A percentile compares a stretch with the other conserved stretches of the same genome.
These are phyloP conservation scores for Nematodospora valgi DNA, from an alignment of 805 yeast species.

Conservation along the genomic window DNA sequence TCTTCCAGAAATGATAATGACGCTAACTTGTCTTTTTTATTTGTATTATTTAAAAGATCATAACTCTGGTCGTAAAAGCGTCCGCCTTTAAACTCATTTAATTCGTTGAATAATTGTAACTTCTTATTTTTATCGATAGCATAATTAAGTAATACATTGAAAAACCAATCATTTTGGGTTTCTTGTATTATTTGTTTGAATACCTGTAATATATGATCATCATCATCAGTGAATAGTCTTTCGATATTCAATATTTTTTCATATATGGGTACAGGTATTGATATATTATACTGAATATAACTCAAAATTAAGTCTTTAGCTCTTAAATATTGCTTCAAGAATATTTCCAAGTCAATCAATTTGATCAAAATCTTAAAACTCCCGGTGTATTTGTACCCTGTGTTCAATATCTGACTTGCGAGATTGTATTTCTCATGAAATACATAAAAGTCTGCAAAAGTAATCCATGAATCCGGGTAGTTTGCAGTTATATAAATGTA, in stretches of 20 bases:
- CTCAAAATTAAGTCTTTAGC: slow-evolving; percentile 36
- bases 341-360: slow-evolving; percentile 43
- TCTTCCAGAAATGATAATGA: not conserved
- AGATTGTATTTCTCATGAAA: slow-evolving; percentile 19
- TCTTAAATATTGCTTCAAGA: slow-evolving; percentile 27
- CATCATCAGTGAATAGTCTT: slow-evolving; percentile 22
- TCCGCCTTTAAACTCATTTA: slow-evolving; percentile 13
- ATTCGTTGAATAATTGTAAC: slow-evolving; percentile 21
- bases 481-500: slow-evolving; percentile 43
- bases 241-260: slow-evolving; percentile 44
- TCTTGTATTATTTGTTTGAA: slow-evolving; percentile 25
- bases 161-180: slow-evolving; percentile 33
- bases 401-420: slow-evolving; percentile 38
- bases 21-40: too few species aligned
- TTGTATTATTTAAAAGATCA: not conserved
- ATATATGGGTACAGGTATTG: slow-evolving; percentile 33
- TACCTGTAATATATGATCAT: slow-evolving; percentile 23
- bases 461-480: slow-evolving; percentile 49
- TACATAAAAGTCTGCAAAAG: slow-evolving; percentile 43
- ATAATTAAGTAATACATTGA: slow-evolving; percentile 29
- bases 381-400: slow-evolving; percentile 27
- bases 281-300: slow-evolving; percentile 21
- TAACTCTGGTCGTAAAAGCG: slow-evolving; percentile 1
- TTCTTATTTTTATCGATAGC: slow-evolving; percentile 15
- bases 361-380: slow-evolving; percentile 33